phyloP scores from a whole-genome alignment of 2,329 filamentous ascomycete genomes.

The Arachnomyces sp. region DNA sequence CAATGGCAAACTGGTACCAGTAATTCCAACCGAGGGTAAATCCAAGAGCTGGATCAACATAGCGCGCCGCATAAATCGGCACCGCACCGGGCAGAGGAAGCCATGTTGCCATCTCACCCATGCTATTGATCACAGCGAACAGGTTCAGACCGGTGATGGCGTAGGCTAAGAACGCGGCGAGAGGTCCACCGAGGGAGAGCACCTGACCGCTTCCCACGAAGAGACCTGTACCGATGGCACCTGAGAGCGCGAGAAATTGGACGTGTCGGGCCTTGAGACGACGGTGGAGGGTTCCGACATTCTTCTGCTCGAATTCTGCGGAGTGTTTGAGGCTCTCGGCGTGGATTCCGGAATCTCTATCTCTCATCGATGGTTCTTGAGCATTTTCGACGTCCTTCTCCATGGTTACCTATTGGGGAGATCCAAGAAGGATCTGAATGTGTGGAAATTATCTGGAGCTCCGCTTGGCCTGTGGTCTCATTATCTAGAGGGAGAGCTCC shows the following conservation, averaged over 20 bases:
- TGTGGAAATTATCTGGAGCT: too few relatives aligned
- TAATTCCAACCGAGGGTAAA: slow-evolving; percentile 48
- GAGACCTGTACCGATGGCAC: slow-evolving; percentile 28
- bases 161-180: slow-evolving; percentile 28
- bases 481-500: too few relatives aligned
- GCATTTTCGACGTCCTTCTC: too few relatives aligned
- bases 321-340: too few relatives aligned
- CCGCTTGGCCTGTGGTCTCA: too few relatives aligned
- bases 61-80: slow-evolving; percentile 42
- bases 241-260: slow-evolving; percentile 31
- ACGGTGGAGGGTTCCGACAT: slow-evolving; percentile 25
- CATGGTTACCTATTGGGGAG: too few relatives aligned
- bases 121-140: slow-evolving; percentile 39
- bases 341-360: too few relatives aligned
- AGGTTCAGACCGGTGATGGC: slow-evolving; percentile 38
- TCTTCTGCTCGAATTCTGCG: slow-evolving; percentile 2
- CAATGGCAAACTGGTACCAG: slow-evolving; percentile 46
- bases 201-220: slow-evolving; percentile 28
- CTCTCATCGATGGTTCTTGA: too few relatives aligned
- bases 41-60: slow-evolving; percentile 26
- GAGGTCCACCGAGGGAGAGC: slow-evolving; percentile 26
- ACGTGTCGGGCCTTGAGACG: slow-evolving; percentile 32
- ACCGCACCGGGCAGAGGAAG: slow-evolving; percentile 41
- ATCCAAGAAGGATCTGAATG: too few relatives aligned
- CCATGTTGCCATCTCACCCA: slow-evolving; percentile 35